These are phyloP conservation scores for Kentomonas sorsogonicus DNA, from an alignment of 208 protist genomes.

Conservation along the genomic window DNA sequence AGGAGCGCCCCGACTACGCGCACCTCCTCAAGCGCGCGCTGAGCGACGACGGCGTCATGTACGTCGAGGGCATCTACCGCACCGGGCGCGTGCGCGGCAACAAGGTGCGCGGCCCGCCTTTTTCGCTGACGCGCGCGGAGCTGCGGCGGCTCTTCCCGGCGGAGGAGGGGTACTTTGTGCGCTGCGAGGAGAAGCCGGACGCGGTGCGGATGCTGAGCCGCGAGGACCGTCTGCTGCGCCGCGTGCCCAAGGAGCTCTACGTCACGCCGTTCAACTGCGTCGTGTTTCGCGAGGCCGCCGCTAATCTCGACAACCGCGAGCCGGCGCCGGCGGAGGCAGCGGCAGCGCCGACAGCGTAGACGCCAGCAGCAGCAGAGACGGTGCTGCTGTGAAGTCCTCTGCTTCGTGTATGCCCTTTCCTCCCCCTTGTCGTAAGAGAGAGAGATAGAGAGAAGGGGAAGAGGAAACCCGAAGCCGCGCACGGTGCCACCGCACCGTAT, in stretches of 20 bases:
- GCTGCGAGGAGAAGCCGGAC: constrained; percentile 86
- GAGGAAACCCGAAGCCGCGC: no score
- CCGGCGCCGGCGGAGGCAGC: not conserved
- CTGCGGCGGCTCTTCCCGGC: constrained; percentile 69
- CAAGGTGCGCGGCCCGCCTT: constrained; percentile 72
- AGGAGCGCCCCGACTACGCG: constrained; percentile 79
- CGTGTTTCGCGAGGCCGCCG: constrained; percentile 60
- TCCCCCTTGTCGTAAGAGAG: no score
- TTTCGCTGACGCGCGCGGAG: constrained; percentile 54
- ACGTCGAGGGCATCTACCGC: constrained; percentile 85
- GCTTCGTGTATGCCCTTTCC: no score
- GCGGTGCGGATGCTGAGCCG: constrained; percentile 70
- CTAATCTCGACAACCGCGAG: constrained; percentile 32
- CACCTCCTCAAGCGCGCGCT: constrained; percentile 76
- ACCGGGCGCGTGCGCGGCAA: constrained; percentile 81
- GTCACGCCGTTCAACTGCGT: constrained; percentile 85
- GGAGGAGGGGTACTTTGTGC: constrained; percentile 69
- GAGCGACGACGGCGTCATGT: constrained; percentile 79
- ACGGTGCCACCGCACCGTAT: no score
- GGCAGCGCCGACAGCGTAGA: constrained; percentile 14
- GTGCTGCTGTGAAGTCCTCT: no score
- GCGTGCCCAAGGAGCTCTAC: constrained; percentile 77
- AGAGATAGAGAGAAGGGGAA: no score
- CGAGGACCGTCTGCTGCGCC: constrained; percentile 67
- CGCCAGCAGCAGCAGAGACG: constrained; percentile 1